phyloP scores from a whole-genome alignment of 345 rosid species.

The Adansonia digitata region DNA sequence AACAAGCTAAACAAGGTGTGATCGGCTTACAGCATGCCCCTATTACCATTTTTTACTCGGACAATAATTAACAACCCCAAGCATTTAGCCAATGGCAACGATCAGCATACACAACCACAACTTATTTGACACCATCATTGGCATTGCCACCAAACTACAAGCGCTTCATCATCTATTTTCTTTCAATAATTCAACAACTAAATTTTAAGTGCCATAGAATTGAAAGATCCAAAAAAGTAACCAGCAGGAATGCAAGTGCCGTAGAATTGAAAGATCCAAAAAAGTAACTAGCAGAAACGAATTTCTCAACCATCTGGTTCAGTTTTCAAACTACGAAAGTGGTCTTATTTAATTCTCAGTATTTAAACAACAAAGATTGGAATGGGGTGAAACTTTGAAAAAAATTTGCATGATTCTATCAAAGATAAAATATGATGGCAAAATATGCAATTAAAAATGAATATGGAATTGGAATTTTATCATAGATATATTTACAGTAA shows the following conservation, averaged over 20 bases:
- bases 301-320: not conserved
- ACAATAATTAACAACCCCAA: no score
- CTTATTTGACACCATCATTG: not conserved
- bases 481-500: not conserved
- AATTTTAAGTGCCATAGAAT: no score
- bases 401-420: not conserved
- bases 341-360: not conserved
- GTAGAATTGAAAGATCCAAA: not conserved
- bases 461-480: not conserved
- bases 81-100: not conserved
- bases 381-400: not conserved
- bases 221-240: no score
- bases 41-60: not conserved
- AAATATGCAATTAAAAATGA: not conserved
- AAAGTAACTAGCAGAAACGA: not conserved
- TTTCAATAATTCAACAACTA: not conserved
- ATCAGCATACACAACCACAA: not conserved
- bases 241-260: no score
- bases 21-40: no score
- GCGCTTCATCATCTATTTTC: not conserved
- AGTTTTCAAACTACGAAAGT: not conserved
- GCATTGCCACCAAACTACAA: not conserved
- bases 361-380: not conserved
- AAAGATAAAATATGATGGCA: not conserved
- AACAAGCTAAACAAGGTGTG: not conserved